A percentile compares a stretch with the other conserved stretches of the same genome.
phyloP scores from a whole-genome alignment of 352 stramenopile genomes.

The Blastocystis sp. region DNA sequence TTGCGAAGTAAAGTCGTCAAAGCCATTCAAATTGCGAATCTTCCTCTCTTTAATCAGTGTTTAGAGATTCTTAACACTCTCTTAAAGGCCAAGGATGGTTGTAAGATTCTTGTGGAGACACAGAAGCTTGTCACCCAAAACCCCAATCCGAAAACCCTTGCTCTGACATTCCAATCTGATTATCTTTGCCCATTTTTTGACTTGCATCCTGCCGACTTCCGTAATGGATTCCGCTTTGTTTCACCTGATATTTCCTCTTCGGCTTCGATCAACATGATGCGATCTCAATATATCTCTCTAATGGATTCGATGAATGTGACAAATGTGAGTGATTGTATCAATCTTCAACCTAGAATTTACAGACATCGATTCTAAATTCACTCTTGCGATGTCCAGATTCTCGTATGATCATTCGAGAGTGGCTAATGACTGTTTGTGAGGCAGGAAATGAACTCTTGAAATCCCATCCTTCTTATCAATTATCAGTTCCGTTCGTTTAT shows the following conservation, averaged over 20 bases:
- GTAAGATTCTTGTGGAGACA: not conserved
- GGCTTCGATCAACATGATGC: not conserved
- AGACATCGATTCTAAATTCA: not conserved
- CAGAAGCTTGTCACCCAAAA: not conserved
- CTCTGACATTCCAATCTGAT: not conserved
- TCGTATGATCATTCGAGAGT: not conserved
- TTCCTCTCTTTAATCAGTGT: not conserved
- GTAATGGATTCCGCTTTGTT: not conserved
- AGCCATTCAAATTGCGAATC: not conserved
- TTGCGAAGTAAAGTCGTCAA: not conserved
- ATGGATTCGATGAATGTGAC: not conserved
- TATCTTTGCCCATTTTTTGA: conserved; percentile 42
- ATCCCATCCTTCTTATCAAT: not conserved
- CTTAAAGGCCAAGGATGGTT: not conserved
- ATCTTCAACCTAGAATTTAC: not conserved
- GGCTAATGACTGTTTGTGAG: not conserved
- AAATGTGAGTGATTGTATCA: not conserved
- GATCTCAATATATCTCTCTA: not conserved
- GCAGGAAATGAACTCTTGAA: conserved; percentile 14
- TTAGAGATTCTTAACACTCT: not conserved
- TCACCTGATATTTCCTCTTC: not conserved
- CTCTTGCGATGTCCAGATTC: not conserved
- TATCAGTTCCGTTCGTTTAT: not conserved
- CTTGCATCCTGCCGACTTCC: conserved; percentile 55
- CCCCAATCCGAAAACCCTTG: not conserved